Evolutionary conservation across 1,284 basidiomycete genomes (phyloP), one percentile per base, ranked within the genome.

Genomic region (Ceratobasidium sp.): DNA sequence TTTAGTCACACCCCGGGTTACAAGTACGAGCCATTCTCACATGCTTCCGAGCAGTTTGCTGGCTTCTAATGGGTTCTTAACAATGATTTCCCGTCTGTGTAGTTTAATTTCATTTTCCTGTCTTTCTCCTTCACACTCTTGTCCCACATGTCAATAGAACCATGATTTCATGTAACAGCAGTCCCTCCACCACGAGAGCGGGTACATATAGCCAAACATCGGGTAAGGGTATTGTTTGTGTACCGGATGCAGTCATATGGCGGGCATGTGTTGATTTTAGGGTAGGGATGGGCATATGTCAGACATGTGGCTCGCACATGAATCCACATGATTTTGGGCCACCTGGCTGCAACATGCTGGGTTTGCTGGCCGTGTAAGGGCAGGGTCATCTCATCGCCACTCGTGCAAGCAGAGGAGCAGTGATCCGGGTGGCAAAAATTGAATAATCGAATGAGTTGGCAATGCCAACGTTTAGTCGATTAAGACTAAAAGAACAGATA

Each of bases 401-500:
- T 61, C 71, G 61, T 73, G 73, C 75, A 74, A 74, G 35, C 66
- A 69, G 66, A 69, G 66, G 66, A 69, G 66, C 66, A 47, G 26
- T 52, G n/a, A 69, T 52, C 47, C 66, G 52, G 66, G 66, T 52
- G 66, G 32, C 66, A 69, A 69, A 69, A 69, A 69, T 69, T 57
- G 66, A 69, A 69, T 69, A 69, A 69, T 69, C 66, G 66, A 69
- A 14, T 35, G 50, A 52, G 47, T 23, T 63, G 61, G 43, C 61
- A 32, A 23, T 66, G 63, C 47, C 63, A 66, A 16, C 63, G 63
- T 66, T 66, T 66, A 66, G 63, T 66, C 63, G 63, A 66, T 66
- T 66, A 66, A 66, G 63, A 66, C 63, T 75, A 89, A 89, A 91
- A 91, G 90, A 91, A 91, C 90, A 91, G 89, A 91, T 93, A 93